Percentiles rank a stretch among this genome's conserved stretches.
Evolutionary conservation across 1,284 basidiomycete species (phyloP).

Genomic region (Marasmius oreades): DNA sequence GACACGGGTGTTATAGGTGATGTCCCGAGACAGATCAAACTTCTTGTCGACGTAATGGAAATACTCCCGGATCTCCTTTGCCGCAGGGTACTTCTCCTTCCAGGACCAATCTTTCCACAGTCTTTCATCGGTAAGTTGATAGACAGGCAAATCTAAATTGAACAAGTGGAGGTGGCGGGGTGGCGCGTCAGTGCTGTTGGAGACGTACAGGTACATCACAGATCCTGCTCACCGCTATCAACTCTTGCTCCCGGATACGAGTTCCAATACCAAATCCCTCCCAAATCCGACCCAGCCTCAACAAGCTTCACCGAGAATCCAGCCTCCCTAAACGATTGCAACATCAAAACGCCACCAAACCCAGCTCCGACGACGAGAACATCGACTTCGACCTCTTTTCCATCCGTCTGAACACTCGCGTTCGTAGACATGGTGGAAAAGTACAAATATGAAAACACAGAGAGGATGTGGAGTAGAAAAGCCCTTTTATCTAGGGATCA

Average conservation of each 20-base stretch:
- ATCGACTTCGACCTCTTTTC: not conserved
- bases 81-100: slow-evolving; percentile 11
- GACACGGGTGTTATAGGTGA: slow-evolving; percentile 13
- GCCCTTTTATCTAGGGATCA: too few species aligned
- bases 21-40: slow-evolving; percentile 9
- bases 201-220: not conserved
- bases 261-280: slow-evolving; percentile 25
- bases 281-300: slow-evolving; percentile 19
- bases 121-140: slow-evolving; percentile 11
- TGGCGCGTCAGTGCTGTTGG: not conserved
- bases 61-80: slow-evolving; percentile 11
- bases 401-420: not conserved
- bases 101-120: slow-evolving; percentile 11
- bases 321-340: slow-evolving; percentile 18
- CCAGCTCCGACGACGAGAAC: slow-evolving; percentile 8
- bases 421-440: not conserved
- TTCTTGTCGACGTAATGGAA: slow-evolving; percentile 12
- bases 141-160: slow-evolving; percentile 8
- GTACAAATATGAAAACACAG: not conserved
- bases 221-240: not conserved
- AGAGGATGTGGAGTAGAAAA: too few species aligned
- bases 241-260: slow-evolving; percentile 21
- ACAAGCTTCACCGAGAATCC: slow-evolving; percentile 22
- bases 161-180: slow-evolving; percentile 4
- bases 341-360: slow-evolving; percentile 19